A percentile compares a stretch with the other conserved stretches of the same genome.
Evolutionary conservation across 108 stramenopile genomes (phyloP).

Genomic region (Skeletonema costatum): DNA sequence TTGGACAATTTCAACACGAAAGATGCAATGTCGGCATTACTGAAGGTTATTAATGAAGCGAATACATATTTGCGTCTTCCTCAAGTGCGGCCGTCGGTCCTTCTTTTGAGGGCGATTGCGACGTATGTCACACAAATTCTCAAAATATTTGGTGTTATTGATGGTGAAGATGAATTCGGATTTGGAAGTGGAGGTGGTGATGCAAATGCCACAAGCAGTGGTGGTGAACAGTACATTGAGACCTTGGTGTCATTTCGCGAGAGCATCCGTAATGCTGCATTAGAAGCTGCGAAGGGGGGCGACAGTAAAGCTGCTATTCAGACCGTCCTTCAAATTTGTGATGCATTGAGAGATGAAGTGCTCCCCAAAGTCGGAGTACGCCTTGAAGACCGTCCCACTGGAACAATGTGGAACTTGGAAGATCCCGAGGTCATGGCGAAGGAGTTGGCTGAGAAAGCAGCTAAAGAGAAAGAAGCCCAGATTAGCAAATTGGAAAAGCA

Average conservation of each 20-base stretch:
- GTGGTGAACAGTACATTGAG: conserved; percentile 75
- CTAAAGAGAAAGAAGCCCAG: conserved; percentile 48
- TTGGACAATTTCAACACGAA: conserved; percentile 96
- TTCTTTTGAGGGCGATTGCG: conserved; percentile 83
- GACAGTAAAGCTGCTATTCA: conserved; percentile 56
- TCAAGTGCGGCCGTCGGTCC: conserved; percentile 48
- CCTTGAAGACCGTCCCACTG: conserved; percentile 88
- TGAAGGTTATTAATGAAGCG: conserved; percentile 73
- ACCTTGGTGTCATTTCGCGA: conserved; percentile 87
- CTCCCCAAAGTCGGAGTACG: conserved; percentile 90
- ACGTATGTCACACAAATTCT: conserved; percentile 89
- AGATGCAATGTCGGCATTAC: conserved; percentile 74
- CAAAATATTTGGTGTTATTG: conserved; percentile 86
- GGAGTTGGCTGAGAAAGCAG: conserved; percentile 77
- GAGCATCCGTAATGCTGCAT: conserved; percentile 72
- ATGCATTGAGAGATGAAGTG: conserved; percentile 89
- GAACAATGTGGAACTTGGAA: conserved; percentile 91
- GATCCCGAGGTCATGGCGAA: conserved; percentile 81
- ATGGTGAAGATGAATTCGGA: conserved; percentile 81
- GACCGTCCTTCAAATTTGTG: conserved; percentile 75
- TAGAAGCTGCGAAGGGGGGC: conserved; percentile 54
- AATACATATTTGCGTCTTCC: conserved; percentile 85
- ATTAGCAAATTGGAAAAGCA: conserved; percentile 61
- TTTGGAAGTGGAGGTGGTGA: conserved; percentile 58
- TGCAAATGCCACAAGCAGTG: conserved; percentile 31